These are phyloP conservation scores for Coniella lustricola DNA, from an alignment of 2,329 filamentous ascomycete genomes.

Conservation along the genomic window DNA sequence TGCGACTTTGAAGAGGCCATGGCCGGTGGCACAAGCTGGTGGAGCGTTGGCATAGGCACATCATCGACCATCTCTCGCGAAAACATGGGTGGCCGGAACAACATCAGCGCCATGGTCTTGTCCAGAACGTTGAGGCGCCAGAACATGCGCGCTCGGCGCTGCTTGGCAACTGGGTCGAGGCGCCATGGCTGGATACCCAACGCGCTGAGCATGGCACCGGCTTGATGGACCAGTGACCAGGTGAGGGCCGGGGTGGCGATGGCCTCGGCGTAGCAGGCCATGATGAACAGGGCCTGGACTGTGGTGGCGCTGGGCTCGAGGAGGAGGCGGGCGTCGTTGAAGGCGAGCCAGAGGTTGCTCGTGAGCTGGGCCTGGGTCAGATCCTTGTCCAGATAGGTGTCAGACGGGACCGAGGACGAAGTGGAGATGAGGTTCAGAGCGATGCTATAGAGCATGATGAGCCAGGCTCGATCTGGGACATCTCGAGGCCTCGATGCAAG, in stretches of 20 bases:
- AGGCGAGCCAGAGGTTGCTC: conserved; percentile 7
- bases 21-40: not conserved
- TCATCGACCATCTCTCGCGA: not conserved
- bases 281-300: conserved; percentile 3
- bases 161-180: not conserved
- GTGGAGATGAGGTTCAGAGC: not conserved
- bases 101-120: conserved; percentile 1
- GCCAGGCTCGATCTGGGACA: conserved; percentile 4
- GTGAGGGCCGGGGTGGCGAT: not conserved
- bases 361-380: not conserved
- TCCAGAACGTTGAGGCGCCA: conserved; percentile 9
- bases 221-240: conserved; percentile 5
- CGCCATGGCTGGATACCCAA: conserved; percentile 3
- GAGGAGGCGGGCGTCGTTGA: conserved; percentile 1
- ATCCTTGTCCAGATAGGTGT: not conserved
- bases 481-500: not conserved
- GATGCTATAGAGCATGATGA: conserved; percentile 8
- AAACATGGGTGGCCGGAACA: conserved; percentile 1
- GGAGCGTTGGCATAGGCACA: not conserved
- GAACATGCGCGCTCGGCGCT: conserved; percentile 2
- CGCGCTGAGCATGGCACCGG: conserved; percentile 1
- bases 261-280: conserved; percentile 4
- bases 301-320: conserved; percentile 1
- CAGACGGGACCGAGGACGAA: too few species aligned
- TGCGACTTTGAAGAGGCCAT: not conserved